A percentile compares a stretch with the other conserved stretches of the same genome.
Conservation (phyloP, 164 flowering plant species). For the Vitis riparia region DNA sequence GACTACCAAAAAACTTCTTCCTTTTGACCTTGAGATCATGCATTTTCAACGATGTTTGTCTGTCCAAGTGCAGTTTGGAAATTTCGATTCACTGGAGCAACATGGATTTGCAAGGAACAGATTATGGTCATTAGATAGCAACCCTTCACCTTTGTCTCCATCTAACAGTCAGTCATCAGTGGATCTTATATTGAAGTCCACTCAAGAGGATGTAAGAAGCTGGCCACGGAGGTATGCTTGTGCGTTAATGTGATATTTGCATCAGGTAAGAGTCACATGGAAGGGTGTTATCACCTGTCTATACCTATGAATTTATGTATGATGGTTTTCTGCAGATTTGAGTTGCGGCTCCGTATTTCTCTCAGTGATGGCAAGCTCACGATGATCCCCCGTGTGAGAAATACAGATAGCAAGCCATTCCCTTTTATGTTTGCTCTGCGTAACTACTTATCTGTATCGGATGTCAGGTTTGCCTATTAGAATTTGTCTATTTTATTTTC, state of each 20-base stretch:
- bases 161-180: slow-evolving; percentile 57
- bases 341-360: slow-evolving; percentile 75
- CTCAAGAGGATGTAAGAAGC: slow-evolving; percentile 68
- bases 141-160: slow-evolving; percentile 64
- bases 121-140: slow-evolving; percentile 60
- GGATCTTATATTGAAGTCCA: slow-evolving; percentile 73
- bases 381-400: slow-evolving; percentile 82
- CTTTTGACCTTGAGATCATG: neutral
- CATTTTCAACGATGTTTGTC: neutral
- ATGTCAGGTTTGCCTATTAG: slow-evolving; percentile 65
- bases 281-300: neutral
- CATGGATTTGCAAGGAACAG: slow-evolving; percentile 84
- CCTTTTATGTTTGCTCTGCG: slow-evolving; percentile 65
- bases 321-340: slow-evolving; percentile 56
- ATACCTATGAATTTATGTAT: neutral
- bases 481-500: neutral
- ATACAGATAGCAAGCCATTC: slow-evolving; percentile 68
- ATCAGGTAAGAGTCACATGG: neutral
- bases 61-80: slow-evolving; percentile 56
- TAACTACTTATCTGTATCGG: slow-evolving; percentile 78
- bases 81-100: slow-evolving; percentile 64
- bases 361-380: slow-evolving; percentile 70
- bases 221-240: slow-evolving; percentile 76
- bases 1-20: neutral
- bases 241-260: neutral